Evolutionary conservation across 129 eudicot genomes (phyloP).

Genomic region (Escallonia rubra): DNA sequence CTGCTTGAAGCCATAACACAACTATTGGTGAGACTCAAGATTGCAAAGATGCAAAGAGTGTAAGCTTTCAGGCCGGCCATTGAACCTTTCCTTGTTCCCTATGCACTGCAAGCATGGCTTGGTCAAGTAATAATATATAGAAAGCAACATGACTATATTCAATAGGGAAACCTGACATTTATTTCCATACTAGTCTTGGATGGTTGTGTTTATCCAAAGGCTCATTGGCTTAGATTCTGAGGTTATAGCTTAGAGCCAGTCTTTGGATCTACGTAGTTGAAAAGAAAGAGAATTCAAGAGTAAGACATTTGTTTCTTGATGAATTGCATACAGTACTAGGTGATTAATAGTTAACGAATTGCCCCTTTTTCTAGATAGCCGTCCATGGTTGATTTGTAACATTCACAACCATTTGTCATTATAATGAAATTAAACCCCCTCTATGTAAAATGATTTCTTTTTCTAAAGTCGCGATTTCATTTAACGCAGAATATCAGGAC

Average conservation of each 20-base stretch:
- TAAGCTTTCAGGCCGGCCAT: slow-evolving; percentile 14
- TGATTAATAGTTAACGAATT: not conserved
- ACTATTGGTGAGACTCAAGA: slow-evolving; percentile 17
- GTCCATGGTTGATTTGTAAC: not conserved
- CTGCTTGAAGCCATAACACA: slow-evolving; percentile 16
- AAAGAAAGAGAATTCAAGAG: not conserved
- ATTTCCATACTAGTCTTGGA: not conserved
- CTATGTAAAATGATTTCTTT: too few relatives aligned
- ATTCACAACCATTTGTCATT: too few relatives aligned
- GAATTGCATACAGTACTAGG: not conserved
- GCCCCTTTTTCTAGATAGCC: slow-evolving; percentile 2
- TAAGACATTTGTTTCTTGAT: not conserved
- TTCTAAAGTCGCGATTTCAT: too few relatives aligned
- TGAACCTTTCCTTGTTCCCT: not conserved
- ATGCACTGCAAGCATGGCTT: not conserved
- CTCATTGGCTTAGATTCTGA: not conserved
- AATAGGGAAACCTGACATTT: not conserved
- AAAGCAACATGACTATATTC: too few relatives aligned
- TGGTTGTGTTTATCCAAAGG: slow-evolving; percentile 14
- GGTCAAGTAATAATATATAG: not conserved
- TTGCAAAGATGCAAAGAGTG: slow-evolving; percentile 12
- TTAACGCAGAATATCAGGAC: too few relatives aligned
- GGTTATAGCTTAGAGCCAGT: not conserved
- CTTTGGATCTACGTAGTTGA: not conserved
- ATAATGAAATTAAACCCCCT: too few relatives aligned